Evolutionary conservation across 179 eudicot species (phyloP).

Genomic region (Amaranthus tricolor): DNA sequence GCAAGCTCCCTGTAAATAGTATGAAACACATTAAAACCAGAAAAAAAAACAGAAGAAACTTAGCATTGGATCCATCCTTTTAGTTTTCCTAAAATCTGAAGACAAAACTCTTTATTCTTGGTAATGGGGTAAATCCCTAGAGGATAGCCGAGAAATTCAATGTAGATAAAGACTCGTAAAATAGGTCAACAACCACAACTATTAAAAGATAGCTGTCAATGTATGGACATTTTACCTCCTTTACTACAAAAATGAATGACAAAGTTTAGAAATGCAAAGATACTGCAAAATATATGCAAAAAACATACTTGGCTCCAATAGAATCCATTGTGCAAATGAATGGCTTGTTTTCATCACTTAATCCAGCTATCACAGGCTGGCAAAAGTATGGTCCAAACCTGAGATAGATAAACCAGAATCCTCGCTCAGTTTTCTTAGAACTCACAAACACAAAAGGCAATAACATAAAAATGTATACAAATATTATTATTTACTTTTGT

Average conservation of each 20-base stretch:
- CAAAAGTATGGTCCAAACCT: conserved; percentile 96
- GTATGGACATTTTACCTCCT: not conserved
- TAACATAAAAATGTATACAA: too few relatives aligned
- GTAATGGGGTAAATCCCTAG: not conserved
- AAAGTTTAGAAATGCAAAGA: not conserved
- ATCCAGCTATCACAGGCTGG: conserved; percentile 96
- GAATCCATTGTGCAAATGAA: conserved; percentile 99
- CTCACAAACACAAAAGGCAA: not conserved
- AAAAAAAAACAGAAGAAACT: not conserved
- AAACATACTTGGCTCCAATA: conserved; percentile 85
- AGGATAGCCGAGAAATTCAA: not conserved
- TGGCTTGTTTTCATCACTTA: conserved; percentile 86
- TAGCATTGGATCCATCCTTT: not conserved
- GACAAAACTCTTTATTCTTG: not conserved
- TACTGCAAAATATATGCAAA: not conserved
- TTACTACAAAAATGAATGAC: not conserved
- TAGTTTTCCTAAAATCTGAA: not conserved
- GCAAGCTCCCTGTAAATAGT: conserved; percentile 79
- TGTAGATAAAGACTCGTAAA: not conserved
- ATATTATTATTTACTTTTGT: too few relatives aligned
- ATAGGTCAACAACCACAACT: not conserved
- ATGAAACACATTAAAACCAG: not conserved
- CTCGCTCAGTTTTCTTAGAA: not conserved
- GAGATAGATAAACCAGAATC: not conserved
- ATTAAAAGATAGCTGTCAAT: not conserved